Evolutionary conservation across 1,284 basidiomycete genomes (phyloP), one percentile per base, ranked within the genome.

Genomic region (Paramarasmius palmivorus): DNA sequence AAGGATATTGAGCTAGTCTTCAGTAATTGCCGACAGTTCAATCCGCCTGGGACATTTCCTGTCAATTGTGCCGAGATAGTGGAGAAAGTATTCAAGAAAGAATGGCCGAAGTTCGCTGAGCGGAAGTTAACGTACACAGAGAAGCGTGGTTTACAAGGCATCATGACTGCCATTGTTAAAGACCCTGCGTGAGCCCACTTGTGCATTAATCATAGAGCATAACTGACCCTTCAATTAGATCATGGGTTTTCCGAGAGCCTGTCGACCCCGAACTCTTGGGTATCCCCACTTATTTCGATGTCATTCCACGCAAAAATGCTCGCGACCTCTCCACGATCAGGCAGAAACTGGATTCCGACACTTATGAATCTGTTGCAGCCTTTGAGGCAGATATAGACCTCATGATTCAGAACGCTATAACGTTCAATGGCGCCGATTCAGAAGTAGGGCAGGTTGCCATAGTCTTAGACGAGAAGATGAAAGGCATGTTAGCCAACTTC

Each of bases 11-110:
- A 92, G 57, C 83, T 96, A 9, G 83, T 98, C 52, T 90, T 98
- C 64, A 78, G 73, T 65, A 99, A 99, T 68, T 95, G 93, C 68
- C 83, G 90, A 19, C 79, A 86, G 61, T 98, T 97, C 77, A 98
- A 98, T 63, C 90, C 90, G 20, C 81, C 88, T 19, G 82, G 81
- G 22, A 94, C 93, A 0, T 86, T 84, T 58, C 91, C 93, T 1
- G 77, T 82, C 45, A 73, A 78, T 45, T 88, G 86, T 60, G 92
- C 92, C 1, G 86, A 90, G 51, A 70, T 73, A 3, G 79, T 94
- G 25, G 90, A 98, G 68, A 82, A 78, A 50, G 77, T 72, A 5
- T 94, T 87, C 74, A 90, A 86, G 73, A 88, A 84, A 63, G 95
- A 98, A 68, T 99, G 96, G 95, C 69, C 81, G 32, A 93, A 91